A percentile compares a stretch with the other conserved stretches of the same genome.
phyloP scores from a whole-genome alignment of 169 alveolate species.

The Plasmodium gonderi region DNA sequence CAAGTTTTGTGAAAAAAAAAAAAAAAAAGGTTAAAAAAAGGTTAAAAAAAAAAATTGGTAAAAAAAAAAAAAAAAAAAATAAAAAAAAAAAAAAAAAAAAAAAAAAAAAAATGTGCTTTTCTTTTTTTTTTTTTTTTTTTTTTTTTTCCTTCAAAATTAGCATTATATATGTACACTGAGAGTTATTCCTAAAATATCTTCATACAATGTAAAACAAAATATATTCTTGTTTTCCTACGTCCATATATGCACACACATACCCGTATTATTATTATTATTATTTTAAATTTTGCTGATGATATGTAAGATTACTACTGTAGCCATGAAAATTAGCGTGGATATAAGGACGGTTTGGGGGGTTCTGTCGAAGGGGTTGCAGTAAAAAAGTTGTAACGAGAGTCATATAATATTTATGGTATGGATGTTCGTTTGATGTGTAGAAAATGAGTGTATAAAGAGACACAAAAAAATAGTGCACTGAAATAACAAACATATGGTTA shows the following conservation, averaged over 20 bases:
- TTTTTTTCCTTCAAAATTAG: too few relatives aligned
- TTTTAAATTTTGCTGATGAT: conserved; percentile 80
- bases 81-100: neutral
- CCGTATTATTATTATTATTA: neutral
- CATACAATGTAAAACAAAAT: neutral
- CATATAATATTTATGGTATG: too few relatives aligned
- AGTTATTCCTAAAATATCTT: neutral
- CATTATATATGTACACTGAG: neutral
- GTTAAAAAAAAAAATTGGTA: neutral
- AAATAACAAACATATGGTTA: too few relatives aligned
- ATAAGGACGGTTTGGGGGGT: conserved; percentile 85
- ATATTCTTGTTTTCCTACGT: neutral
- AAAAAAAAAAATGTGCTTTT: neutral
- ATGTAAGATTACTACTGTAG: conserved; percentile 85
- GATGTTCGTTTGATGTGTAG: too few relatives aligned
- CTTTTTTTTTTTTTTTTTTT: neutral
- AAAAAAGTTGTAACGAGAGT: too few relatives aligned
- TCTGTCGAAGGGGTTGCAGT: conserved; percentile 61
- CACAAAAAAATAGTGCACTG: too few relatives aligned
- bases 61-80: neutral
- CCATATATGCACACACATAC: neutral
- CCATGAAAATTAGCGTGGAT: conserved; percentile 82
- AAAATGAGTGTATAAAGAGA: too few relatives aligned
- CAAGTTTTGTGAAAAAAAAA: neutral
- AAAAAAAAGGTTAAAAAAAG: neutral